Percentiles rank a stretch among this genome's conserved stretches.
Conservation (phyloP, 2,329 filamentous ascomycete species). For the Hortaea sp. region DNA sequence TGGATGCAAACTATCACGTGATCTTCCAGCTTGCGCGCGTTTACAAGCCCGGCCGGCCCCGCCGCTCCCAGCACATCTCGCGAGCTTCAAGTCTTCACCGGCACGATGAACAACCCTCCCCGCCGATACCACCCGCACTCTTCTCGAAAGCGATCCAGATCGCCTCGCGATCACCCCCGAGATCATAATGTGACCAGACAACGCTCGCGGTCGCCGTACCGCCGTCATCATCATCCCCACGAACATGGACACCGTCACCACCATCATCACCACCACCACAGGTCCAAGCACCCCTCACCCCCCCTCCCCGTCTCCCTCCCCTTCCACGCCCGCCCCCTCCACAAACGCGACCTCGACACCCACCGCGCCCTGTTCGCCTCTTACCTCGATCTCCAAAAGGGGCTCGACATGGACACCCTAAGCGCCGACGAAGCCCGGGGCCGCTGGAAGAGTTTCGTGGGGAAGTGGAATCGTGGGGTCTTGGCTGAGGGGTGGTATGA, state of each 20-base stretch:
- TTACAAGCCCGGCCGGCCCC: too few species aligned
- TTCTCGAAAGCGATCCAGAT: conserved; percentile 17
- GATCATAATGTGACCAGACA: conserved; percentile 11
- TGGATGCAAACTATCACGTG: too few species aligned
- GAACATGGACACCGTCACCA: background rate
- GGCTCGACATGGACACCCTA: conserved; percentile 56
- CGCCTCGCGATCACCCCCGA: conserved; percentile 5
- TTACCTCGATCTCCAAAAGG: conserved; percentile 84
- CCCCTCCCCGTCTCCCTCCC: conserved; percentile 5
- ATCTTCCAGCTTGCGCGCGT: too few species aligned
- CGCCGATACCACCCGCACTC: background rate
- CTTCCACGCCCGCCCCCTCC: conserved; percentile 41
- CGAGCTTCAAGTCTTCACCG: too few species aligned
- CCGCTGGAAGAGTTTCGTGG: conserved; percentile 86
- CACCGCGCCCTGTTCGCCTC: conserved; percentile 68
- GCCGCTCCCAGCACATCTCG: too few species aligned
- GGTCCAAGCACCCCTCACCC: too few species aligned
- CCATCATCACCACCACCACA: conserved; percentile 1
- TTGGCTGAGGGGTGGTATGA: conserved; percentile 91
- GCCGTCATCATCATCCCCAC: conserved; percentile 6
- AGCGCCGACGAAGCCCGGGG: conserved; percentile 67
- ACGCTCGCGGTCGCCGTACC: conserved; percentile 19
- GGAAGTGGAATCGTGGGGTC: conserved; percentile 85
- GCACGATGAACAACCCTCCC: background rate
- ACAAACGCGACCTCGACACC: conserved; percentile 54